Conservation (phyloP, 768 basidiomycete genomes). For the Kwoniella dejecticola region DNA sequence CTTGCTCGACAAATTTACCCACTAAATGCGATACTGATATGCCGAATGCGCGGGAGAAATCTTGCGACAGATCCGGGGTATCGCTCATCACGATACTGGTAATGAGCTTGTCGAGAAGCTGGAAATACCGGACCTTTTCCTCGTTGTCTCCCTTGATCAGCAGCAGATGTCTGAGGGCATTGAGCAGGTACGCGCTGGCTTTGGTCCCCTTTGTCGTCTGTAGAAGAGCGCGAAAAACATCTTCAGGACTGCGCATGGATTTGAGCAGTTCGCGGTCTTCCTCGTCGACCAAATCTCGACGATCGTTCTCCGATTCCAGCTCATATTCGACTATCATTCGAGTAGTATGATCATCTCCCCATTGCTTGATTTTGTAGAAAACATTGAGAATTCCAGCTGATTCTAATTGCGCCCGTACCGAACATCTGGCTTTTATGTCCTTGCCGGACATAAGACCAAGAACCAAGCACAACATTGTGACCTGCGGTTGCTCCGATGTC, state of each 20-base stretch:
- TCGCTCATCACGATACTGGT: constrained; percentile 91
- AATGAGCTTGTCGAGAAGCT: constrained; percentile 84
- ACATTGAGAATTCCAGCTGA: constrained; percentile 76
- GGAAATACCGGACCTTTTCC: constrained; percentile 81
- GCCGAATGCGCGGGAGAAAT: constrained; percentile 81
- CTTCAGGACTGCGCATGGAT: constrained; percentile 76
- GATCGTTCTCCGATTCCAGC: constrained; percentile 70
- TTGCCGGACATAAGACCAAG: constrained; percentile 27
- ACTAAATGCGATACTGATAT: constrained; percentile 86
- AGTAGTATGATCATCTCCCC: constrained; percentile 68
- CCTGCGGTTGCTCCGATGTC: too few species aligned
- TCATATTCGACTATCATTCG: constrained; percentile 68
- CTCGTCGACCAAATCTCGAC: constrained; percentile 69
- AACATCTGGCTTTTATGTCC: constrained; percentile 59
- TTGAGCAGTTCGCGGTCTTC: constrained; percentile 74
- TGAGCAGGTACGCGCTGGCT: constrained; percentile 81
- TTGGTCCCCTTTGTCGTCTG: constrained; percentile 74
- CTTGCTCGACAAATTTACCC: constrained; percentile 84
- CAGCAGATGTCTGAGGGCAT: constrained; percentile 90
- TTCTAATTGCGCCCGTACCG: constrained; percentile 88
- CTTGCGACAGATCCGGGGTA: constrained; percentile 66
- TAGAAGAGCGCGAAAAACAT: constrained; percentile 81
- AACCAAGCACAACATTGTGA: constrained; percentile 33
- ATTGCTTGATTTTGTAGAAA: constrained; percentile 67
- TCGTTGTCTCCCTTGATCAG: constrained; percentile 87